Evolutionary conservation across 2,329 filamentous ascomycete species (phyloP).

Genomic region (Talaromyces funiculosus): DNA sequence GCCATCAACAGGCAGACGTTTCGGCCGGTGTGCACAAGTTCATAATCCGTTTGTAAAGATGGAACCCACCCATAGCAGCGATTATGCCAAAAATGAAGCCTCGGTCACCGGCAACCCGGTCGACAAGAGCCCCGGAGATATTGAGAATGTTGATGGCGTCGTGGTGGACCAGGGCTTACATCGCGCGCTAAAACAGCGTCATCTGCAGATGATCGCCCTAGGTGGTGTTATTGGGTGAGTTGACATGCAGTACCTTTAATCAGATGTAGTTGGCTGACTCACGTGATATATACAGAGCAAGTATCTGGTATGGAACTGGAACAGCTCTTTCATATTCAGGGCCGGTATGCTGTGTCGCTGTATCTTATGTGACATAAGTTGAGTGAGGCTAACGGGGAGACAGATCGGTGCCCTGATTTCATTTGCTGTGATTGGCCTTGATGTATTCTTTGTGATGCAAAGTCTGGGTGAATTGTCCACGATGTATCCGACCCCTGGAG

Average conservation of each 20-base stretch:
- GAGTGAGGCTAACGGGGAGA: not conserved
- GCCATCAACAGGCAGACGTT: not conserved
- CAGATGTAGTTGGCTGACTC: not conserved
- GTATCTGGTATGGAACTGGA: constrained; percentile 13
- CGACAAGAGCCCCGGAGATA: constrained; percentile 1
- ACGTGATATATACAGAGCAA: constrained; percentile 3
- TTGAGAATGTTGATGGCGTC: not conserved
- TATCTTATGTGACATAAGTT: not conserved
- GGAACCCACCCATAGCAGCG: not conserved
- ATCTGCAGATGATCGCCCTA: constrained; percentile 12
- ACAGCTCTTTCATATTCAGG: constrained; percentile 11
- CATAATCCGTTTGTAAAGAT: not conserved
- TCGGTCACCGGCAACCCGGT: not conserved
- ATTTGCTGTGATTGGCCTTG: constrained; percentile 11
- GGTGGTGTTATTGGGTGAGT: constrained; percentile 12
- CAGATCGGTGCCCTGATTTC: constrained; percentile 9
- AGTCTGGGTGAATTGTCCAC: constrained; percentile 11
- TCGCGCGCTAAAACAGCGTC: constrained; percentile 6
- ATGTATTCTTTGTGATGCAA: constrained; percentile 14
- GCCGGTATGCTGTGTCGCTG: constrained; percentile 6
- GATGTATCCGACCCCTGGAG: constrained; percentile 10
- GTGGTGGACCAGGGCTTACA: constrained; percentile 11
- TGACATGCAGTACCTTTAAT: not conserved
- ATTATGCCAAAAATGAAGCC: constrained; percentile 1
- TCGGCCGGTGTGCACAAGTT: not conserved